A percentile compares a stretch with the other conserved stretches of the same genome.
Evolutionary conservation across 1,284 basidiomycete species (phyloP).

Genomic region (Microbotryomycetes sp.): DNA sequence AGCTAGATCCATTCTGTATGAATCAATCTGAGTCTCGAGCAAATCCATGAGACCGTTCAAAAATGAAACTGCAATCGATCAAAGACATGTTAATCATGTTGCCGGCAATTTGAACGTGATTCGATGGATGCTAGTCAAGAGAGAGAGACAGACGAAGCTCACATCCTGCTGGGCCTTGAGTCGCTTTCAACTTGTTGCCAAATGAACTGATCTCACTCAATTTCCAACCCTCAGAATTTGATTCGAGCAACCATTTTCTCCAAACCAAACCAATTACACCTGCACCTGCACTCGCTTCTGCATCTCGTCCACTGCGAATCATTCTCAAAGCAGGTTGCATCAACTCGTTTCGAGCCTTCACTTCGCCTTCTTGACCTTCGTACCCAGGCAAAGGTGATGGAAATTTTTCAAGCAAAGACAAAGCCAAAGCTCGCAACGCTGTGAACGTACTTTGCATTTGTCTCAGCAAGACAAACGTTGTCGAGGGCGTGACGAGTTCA

Average conservation of each 20-base stretch:
- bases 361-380: conserved; percentile 15
- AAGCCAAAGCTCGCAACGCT: conserved; percentile 15
- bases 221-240: conserved; percentile 16
- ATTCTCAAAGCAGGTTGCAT: conserved; percentile 29
- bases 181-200: conserved; percentile 5
- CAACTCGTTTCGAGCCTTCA: conserved; percentile 19
- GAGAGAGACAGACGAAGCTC: background rate
- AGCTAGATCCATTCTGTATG: conserved; percentile 31
- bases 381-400: conserved; percentile 30
- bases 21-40: conserved; percentile 28
- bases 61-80: conserved; percentile 13
- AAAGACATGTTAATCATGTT: too few species aligned
- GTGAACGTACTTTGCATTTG: conserved; percentile 30
- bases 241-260: conserved; percentile 35
- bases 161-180: conserved; percentile 9
- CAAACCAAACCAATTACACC: conserved; percentile 37
- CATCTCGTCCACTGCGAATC: conserved; percentile 30
- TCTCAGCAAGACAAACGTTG: conserved; percentile 24
- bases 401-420: conserved; percentile 29
- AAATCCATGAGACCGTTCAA: conserved; percentile 29
- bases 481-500: conserved; percentile 16
- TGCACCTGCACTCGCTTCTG: conserved; percentile 30
- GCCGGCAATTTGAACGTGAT: background rate
- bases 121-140: background rate
- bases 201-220: conserved; percentile 25